phyloP scores from a whole-genome alignment of 75 land plant species.

The Larix kaempferi region DNA sequence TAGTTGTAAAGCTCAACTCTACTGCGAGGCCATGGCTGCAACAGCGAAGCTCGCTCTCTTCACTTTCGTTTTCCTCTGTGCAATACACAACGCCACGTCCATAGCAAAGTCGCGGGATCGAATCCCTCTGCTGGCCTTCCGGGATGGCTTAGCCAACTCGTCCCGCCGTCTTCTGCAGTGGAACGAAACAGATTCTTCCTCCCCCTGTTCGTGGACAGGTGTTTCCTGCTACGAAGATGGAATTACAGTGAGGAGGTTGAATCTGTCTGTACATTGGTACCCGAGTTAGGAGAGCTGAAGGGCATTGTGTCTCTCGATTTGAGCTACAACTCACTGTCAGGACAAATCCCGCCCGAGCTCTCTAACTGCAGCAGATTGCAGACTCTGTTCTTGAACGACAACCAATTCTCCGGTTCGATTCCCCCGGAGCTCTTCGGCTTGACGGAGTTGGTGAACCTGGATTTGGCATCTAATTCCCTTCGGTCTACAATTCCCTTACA shows the following conservation, averaged over 20 bases:
- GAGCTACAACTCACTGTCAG: conserved; percentile 35
- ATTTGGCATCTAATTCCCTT: conserved; percentile 21
- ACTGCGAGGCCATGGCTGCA: too few relatives aligned
- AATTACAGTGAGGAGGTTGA: conserved; percentile 14
- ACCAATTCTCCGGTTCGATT: conserved; percentile 16
- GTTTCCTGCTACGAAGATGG: conserved; percentile 8
- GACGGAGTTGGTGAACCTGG: conserved; percentile 9
- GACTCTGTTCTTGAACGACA: conserved; percentile 10
- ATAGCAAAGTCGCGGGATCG: neutral
- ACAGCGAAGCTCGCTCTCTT: too few relatives aligned
- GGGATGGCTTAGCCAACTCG: neutral
- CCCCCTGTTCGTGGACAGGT: conserved; percentile 23
- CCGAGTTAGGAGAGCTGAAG: conserved; percentile 35
- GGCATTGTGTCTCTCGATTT: conserved; percentile 32
- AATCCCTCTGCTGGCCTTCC: conserved; percentile 9
- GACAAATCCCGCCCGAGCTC: conserved; percentile 34
- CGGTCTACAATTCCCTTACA: conserved; percentile 21
- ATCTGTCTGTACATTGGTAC: conserved; percentile 45
- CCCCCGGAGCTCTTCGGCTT: conserved; percentile 17
- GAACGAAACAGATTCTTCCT: neutral
- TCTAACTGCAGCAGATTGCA: conserved; percentile 24
- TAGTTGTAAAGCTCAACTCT: too few relatives aligned
- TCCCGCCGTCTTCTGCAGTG: neutral
- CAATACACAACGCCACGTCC: too few relatives aligned
- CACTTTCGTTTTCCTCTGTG: too few relatives aligned